phyloP scores from a whole-genome alignment of 2,329 filamentous ascomycete genomes.

The Rugonectria rugulosa region DNA sequence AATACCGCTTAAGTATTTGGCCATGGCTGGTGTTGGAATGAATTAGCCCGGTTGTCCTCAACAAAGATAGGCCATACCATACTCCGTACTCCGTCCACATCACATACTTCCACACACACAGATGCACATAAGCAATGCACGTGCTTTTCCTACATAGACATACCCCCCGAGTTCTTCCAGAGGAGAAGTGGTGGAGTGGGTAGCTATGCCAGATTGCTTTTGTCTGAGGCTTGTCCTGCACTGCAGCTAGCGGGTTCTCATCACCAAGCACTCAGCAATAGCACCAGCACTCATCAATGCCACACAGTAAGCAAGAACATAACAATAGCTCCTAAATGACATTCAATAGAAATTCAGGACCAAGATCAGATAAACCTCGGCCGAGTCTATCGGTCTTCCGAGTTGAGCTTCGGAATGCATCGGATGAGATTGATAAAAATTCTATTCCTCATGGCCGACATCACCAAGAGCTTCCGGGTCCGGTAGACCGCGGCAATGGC shows the following conservation, averaged over 20 bases:
- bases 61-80: constrained; percentile 4
- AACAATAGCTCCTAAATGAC: neutral
- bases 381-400: constrained; percentile 4
- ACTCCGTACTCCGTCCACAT: too few relatives aligned
- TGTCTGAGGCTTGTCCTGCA: neutral
- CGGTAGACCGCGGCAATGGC: constrained; percentile 32
- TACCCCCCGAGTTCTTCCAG: neutral
- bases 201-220: neutral
- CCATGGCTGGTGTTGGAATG: neutral
- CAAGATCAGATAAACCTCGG: neutral
- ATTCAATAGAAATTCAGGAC: neutral
- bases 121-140: neutral
- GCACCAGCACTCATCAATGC: neutral
- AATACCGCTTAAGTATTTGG: neutral
- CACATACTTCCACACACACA: neutral
- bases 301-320: neutral
- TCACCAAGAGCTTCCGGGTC: constrained; percentile 14
- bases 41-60: neutral
- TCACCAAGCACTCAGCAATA: neutral
- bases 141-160: neutral
- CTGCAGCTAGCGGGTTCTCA: neutral
- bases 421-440: constrained; percentile 9
- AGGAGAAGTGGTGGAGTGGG: neutral
- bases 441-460: constrained; percentile 18
- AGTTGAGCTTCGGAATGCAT: constrained; percentile 22